Conservation (phyloP, 768 basidiomycete species). For the Auriscalpium microsporum region DNA sequence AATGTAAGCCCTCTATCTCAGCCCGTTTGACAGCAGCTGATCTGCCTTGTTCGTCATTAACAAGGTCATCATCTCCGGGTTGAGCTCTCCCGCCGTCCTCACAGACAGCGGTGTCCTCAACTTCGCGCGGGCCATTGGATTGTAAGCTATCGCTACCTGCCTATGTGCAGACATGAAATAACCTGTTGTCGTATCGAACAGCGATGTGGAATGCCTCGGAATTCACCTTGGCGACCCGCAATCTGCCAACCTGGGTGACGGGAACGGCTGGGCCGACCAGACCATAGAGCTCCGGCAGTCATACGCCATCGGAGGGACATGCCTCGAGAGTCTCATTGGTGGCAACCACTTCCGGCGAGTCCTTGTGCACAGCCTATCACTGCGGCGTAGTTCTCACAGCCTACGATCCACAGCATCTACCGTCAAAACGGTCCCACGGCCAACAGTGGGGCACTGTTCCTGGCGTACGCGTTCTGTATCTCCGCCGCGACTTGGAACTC, state of each 20-base stretch:
- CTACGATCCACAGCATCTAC: constrained; percentile 32
- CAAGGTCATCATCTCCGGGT: constrained; percentile 57
- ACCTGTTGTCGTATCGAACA: constrained; percentile 28
- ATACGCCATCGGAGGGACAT: constrained; percentile 29
- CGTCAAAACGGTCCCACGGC: constrained; percentile 52
- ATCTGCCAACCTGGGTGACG: constrained; percentile 42
- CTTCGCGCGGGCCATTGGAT: constrained; percentile 54
- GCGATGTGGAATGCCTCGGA: constrained; percentile 31
- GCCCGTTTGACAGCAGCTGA: neutral
- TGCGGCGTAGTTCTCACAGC: neutral
- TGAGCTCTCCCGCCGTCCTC: constrained; percentile 49
- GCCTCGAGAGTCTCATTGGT: constrained; percentile 35
- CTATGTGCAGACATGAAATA: constrained; percentile 1
- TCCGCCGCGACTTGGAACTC: neutral
- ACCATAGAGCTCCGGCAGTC: constrained; percentile 37
- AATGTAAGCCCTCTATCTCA: constrained; percentile 26
- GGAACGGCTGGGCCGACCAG: constrained; percentile 37
- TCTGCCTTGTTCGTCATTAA: neutral
- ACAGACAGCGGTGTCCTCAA: constrained; percentile 49
- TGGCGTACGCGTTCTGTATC: constrained; percentile 35
- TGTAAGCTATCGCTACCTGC: constrained; percentile 31
- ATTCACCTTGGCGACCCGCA: constrained; percentile 29
- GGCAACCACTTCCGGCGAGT: constrained; percentile 41
- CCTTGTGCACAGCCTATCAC: neutral
- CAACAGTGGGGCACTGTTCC: constrained; percentile 43